Evolutionary conservation across 345 rosid species (phyloP).

Genomic region (Brassica carinata): DNA sequence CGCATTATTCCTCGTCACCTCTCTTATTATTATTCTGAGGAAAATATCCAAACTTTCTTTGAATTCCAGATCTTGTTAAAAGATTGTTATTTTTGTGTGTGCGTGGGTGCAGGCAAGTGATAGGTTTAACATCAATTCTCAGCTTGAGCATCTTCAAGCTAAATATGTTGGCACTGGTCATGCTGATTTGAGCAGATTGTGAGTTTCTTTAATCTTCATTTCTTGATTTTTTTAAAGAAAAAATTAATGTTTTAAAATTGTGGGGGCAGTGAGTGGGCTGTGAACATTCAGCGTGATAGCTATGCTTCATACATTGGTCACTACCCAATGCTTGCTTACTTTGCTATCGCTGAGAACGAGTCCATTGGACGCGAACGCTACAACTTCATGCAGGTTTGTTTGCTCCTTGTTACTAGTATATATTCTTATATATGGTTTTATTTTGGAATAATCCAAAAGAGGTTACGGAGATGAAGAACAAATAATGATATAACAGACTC

Average conservation of each 20-base stretch:
- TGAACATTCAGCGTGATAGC: constrained; percentile 91
- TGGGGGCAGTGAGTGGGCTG: constrained; percentile 68
- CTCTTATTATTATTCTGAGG: not conserved
- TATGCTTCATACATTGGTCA: constrained; percentile 90
- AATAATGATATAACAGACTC: not conserved
- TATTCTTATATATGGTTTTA: not conserved
- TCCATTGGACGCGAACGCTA: constrained; percentile 91
- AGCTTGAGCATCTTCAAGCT: constrained; percentile 98
- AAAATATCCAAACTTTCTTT: too few relatives aligned
- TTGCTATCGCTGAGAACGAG: constrained; percentile 88
- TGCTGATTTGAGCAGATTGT: constrained; percentile 95
- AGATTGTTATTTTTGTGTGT: not conserved
- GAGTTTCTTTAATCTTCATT: constrained; percentile 26
- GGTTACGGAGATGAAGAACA: not conserved
- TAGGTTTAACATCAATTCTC: constrained; percentile 97
- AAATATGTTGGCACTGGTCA: constrained; percentile 98
- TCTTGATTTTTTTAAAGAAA: not conserved
- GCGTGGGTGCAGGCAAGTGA: constrained; percentile 77
- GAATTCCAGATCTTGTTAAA: not conserved
- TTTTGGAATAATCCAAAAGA: not conserved
- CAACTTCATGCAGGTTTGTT: constrained; percentile 88
- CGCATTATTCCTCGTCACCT: not conserved
- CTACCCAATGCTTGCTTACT: constrained; percentile 76
- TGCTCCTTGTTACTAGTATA: not conserved
- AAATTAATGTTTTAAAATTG: not conserved